A percentile compares a stretch with the other conserved stretches of the same genome.
phyloP scores from a whole-genome alignment of 495 filamentous ascomycete genomes.

The Podospora anserina region DNA sequence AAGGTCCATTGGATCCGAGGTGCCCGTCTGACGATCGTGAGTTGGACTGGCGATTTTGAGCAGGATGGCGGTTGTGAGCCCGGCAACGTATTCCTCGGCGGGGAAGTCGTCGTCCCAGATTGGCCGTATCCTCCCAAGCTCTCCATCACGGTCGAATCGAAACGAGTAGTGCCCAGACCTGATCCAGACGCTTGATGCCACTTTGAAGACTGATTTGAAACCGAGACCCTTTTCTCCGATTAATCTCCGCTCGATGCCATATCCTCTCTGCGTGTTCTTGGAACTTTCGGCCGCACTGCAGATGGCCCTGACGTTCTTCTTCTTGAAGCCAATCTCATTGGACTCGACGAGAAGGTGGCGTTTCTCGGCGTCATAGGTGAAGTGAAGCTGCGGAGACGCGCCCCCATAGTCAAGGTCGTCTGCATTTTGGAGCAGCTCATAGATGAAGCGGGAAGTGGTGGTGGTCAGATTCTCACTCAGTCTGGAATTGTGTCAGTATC shows the following conservation, averaged over 20 bases:
- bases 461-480: neutral
- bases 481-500: neutral
- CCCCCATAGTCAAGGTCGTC: neutral
- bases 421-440: slow-evolving; percentile 1
- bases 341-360: neutral
- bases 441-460: neutral
- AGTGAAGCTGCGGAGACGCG: neutral
- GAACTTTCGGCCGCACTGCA: neutral
- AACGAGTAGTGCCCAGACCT: slow-evolving; percentile 2
- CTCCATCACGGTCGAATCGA: neutral
- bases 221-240: slow-evolving; percentile 4
- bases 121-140: slow-evolving; percentile 1
- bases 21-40: neutral
- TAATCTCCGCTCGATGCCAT: neutral
- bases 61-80: neutral
- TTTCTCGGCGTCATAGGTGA: neutral
- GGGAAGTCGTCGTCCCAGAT: neutral
- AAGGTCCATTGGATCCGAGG: neutral
- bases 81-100: neutral
- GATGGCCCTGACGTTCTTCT: slow-evolving; percentile 1
- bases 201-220: slow-evolving; percentile 6
- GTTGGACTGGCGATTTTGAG: neutral
- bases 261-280: neutral
- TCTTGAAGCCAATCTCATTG: slow-evolving; percentile 1
- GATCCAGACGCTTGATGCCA: neutral